Conservation (phyloP, 2,329 filamentous ascomycete species). For the Ophiocordyceps sinensis region DNA sequence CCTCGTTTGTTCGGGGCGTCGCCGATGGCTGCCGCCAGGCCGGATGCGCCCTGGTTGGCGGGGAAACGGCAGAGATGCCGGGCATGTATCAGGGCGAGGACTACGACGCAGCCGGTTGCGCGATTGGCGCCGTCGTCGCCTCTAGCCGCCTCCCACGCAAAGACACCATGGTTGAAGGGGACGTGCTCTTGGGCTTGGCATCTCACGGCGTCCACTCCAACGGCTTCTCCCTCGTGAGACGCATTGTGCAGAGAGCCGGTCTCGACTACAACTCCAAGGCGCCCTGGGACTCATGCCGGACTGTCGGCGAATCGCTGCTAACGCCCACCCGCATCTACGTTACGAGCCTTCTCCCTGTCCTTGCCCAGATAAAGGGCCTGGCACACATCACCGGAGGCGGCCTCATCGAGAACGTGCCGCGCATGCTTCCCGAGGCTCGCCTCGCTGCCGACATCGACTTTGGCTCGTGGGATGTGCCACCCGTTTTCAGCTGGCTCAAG, state of each 20-base stretch:
- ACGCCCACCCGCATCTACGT: conserved; percentile 93
- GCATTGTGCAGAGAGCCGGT: conserved; percentile 62
- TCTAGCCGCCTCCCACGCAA: conserved; percentile 61
- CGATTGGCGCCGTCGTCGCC: conserved; percentile 66
- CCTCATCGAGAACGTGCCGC: conserved; percentile 82
- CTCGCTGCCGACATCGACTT: conserved; percentile 74
- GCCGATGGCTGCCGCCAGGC: conserved; percentile 75
- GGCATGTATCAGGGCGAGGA: conserved; percentile 80
- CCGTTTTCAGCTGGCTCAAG: conserved; percentile 82
- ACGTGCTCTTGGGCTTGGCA: conserved; percentile 71
- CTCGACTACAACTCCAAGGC: conserved; percentile 57
- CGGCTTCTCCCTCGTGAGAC: conserved; percentile 90
- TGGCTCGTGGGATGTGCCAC: conserved; percentile 56
- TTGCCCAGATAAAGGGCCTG: conserved; percentile 69
- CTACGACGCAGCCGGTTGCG: conserved; percentile 86
- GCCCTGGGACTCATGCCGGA: conserved; percentile 56
- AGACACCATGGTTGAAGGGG: conserved; percentile 62
- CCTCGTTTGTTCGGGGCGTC: conserved; percentile 82
- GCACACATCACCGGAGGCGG: conserved; percentile 96
- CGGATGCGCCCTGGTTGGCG: conserved; percentile 83
- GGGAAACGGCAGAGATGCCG: conserved; percentile 97
- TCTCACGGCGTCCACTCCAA: conserved; percentile 91
- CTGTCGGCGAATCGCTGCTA: conserved; percentile 63
- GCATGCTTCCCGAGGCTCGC: conserved; percentile 62
- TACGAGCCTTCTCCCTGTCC: conserved; percentile 56